Evolutionary conservation across 2,329 filamentous ascomycete species (phyloP), one percentile per base, ranked within the genome.

Genomic region (Aspergillus uvarum): DNA sequence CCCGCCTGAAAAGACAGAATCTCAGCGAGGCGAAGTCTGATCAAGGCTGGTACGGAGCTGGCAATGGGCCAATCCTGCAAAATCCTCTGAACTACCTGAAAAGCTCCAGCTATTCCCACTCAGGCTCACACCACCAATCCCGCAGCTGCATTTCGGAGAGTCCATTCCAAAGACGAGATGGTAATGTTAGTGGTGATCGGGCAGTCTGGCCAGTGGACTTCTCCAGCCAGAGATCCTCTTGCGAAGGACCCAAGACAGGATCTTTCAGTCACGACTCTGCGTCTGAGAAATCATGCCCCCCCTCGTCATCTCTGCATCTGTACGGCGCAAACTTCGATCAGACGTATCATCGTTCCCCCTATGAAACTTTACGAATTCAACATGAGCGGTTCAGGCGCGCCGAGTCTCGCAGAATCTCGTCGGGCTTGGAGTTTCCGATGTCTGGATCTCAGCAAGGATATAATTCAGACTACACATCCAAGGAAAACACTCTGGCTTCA

Each of bases 1-100:
- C 54, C 24, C 52, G 47, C 10, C 16, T 58, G 4, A 21, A 55
- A 22, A 56, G 56, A 29, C 58, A 59, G 35, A 51, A 22, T 47
- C 42, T 59, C 29, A 22, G 14, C n/a, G 42, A 31, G 53, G 19
- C 49, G 8, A 47, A 32, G 2, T 22, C 51, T 32, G 53, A 42
- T 21, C 47, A 58, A 14, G 38, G 42, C 32, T 65, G 63, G 63
- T 52, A 58, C 14, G 56, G 32, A 19, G 51, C 52, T 22, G 50
- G 44, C 21, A 48, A 62, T 50, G 31, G 55, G 3, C 56, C 54
- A 14, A 51, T 42, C 10, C 52, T 49, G n/a, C 42, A 58, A 19
- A 68, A 68, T 44, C 65, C 66, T 16, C 38, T 68, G 29, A 67
- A 54, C 42, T 63, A 67, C 49, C 55, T 59, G 24, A 55, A 26